phyloP scores from a whole-genome alignment of 2,329 filamentous ascomycete genomes.

The Diaporthe capsici region DNA sequence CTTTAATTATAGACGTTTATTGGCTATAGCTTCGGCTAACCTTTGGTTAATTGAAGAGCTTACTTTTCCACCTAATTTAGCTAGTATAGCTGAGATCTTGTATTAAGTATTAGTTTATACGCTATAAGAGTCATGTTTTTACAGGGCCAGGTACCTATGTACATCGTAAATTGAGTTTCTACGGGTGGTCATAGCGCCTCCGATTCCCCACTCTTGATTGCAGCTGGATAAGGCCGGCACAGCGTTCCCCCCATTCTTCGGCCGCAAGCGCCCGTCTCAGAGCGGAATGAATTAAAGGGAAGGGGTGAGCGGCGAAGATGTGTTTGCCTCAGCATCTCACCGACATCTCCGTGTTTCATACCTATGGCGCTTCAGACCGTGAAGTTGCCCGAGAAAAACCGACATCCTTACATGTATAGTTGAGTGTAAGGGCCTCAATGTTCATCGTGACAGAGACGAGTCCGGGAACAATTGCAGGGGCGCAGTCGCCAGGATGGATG shows the following conservation, averaged over 20 bases:
- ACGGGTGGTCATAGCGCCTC: conserved; percentile 15
- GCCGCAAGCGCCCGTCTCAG: conserved; percentile 35
- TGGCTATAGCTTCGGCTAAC: no score
- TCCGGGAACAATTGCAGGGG: conserved; percentile 20
- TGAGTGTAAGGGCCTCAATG: conserved; percentile 17
- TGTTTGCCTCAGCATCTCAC: neutral
- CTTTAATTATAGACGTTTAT: no score
- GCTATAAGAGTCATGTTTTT: no score
- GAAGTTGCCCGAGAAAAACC: neutral
- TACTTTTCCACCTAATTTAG: no score
- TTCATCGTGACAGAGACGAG: neutral
- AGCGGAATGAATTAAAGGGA: conserved; percentile 10
- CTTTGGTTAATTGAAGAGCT: no score
- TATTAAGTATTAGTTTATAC: no score
- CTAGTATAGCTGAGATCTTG: no score
- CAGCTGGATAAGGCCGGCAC: conserved; percentile 27
- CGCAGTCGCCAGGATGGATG: conserved; percentile 37
- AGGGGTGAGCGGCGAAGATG: conserved; percentile 3
- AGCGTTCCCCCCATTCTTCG: conserved; percentile 27
- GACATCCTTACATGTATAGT: neutral
- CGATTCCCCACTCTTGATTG: conserved; percentile 9
- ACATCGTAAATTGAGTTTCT: conserved; percentile 15
- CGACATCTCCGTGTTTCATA: neutral
- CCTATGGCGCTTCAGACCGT: neutral
- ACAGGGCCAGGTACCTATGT: conserved; percentile 12